Evolutionary conservation across 305 asterid genomes (phyloP).

Genomic region (Coffea humblotiana): DNA sequence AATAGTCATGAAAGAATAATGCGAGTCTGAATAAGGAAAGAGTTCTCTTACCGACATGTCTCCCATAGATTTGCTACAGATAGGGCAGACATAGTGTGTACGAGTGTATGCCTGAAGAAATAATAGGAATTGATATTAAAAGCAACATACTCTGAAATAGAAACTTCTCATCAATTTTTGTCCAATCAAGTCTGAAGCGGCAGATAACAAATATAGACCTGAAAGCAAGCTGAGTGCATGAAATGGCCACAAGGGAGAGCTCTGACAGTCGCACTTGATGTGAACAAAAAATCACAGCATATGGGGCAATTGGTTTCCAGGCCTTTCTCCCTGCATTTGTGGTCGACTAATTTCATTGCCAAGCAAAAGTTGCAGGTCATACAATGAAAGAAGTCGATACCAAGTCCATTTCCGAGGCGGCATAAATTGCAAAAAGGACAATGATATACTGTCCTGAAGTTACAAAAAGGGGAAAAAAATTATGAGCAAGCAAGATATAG

Average conservation of each 20-base stretch:
- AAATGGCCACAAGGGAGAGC: slow-evolving; percentile 98
- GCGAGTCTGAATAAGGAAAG: slow-evolving; percentile 7
- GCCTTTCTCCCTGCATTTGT: slow-evolving; percentile 95
- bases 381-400: slow-evolving; percentile 91
- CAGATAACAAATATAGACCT: slow-evolving; percentile 46
- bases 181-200: slow-evolving; percentile 5
- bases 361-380: slow-evolving; percentile 98
- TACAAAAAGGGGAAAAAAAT: slow-evolving; percentile 1
- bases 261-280: slow-evolving; percentile 88
- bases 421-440: slow-evolving; percentile 98
- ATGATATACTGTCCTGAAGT: slow-evolving; percentile 83
- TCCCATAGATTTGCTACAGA: slow-evolving; percentile 99
- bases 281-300: slow-evolving; percentile 91
- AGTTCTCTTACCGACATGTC: slow-evolving; percentile 90
- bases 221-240: slow-evolving; percentile 99
- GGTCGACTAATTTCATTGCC: slow-evolving; percentile 72
- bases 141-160: slow-evolving; percentile 5
- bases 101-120: slow-evolving; percentile 85
- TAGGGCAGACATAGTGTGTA: slow-evolving; percentile 92
- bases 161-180: not conserved
- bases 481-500: slow-evolving; percentile 14
- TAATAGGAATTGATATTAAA: slow-evolving; percentile 15
- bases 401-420: slow-evolving; percentile 93
- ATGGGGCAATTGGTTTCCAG: slow-evolving; percentile 97
- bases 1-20: not conserved